Base-by-base conservation (phyloP, 768 basidiomycete species). In the Candolleomyces aberdarensis region DNA sequence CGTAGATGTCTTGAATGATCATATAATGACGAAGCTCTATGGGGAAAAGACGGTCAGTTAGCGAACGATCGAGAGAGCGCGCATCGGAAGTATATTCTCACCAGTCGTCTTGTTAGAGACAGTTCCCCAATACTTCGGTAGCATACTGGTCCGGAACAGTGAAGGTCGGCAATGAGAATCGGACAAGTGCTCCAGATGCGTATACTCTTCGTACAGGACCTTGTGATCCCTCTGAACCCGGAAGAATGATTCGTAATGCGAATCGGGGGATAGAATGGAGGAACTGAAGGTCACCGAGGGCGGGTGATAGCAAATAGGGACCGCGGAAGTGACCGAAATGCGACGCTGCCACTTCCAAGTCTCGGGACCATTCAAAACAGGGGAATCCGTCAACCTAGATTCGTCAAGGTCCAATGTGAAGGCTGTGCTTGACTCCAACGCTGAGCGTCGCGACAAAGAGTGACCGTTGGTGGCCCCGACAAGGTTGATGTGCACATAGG, bases 321-420 rank as follows among this genome's bases (percentile, higher is more conserved):
- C 41, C 9, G 60, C 29, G 19, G 66, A 48, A 7, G 55, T 58
- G 19, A 69, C 55, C 8, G 39, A 61, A 11, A 59, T 62, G 22
- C 57, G 46, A 39, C 57, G 44, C 43, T 61, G 57, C 59, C 59
- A 59, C 49, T 57, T 61, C 63, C 58, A 57, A 36, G 65, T 64
- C 11, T 57, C 61, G 20, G 61, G 63, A 15, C 63, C 66, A 43
- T 60, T 63, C 52, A 65, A 65, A 4, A 56, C 46, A 31, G 60
- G 41, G 22, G 57, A 41, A 31, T 66, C 64, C 11, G 62, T 59
- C 20, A 70, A 54, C 10, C 63, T 63, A 5, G 57, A 61, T 50
- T 69, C 69, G 57, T 70, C 69, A 29, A 70, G 66, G 44, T 70
- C 69, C n/a, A 70, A 54, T n/a, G 64, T 69, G 61, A 70, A 62